Conservation (phyloP, 805 yeast species). For the Pichia rugopelliculosa region DNA sequence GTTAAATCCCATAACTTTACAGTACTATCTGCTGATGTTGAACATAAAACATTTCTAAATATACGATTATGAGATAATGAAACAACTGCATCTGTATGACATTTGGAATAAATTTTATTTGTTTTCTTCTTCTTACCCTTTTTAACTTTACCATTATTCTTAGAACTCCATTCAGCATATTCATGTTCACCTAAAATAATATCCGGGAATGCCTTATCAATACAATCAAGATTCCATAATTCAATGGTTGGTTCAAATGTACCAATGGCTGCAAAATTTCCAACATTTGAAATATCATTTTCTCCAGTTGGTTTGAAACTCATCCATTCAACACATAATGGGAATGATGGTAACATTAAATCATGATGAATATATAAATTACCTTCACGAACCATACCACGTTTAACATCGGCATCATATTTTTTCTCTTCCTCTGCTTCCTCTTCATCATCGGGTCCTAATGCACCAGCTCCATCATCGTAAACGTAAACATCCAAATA, state of each 20-base stretch:
- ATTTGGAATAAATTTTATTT: conserved; percentile 44
- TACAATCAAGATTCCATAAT: conserved; percentile 88
- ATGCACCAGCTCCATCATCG: conserved; percentile 85
- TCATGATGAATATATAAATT: conserved; percentile 92
- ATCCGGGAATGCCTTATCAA: conserved; percentile 94
- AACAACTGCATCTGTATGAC: conserved; percentile 90
- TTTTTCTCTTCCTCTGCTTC: conserved; percentile 60
- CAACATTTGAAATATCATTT: conserved; percentile 43
- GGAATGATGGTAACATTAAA: conserved; percentile 93
- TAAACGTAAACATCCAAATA: conserved; percentile 89
- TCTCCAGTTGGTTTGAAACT: conserved; percentile 57
- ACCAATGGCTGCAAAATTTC: conserved; percentile 94
- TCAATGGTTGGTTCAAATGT: conserved; percentile 97
- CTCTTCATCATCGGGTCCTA: conserved; percentile 43
- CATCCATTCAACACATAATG: conserved; percentile 93
- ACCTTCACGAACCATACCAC: conserved; percentile 64
- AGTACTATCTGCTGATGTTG: conserved; percentile 93
- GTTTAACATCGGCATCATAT: conserved; percentile 64
- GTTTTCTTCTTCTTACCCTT: conserved; percentile 33
- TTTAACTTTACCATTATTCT: conserved; percentile 30
- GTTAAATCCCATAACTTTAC: conserved; percentile 93
- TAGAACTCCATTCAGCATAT: conserved; percentile 21
- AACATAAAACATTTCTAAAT: conserved; percentile 80
- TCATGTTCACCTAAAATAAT: conserved; percentile 77
- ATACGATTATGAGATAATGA: conserved; percentile 75